Conservation (phyloP, 2,329 filamentous ascomycete species). For the Albifimbria verrucaria region DNA sequence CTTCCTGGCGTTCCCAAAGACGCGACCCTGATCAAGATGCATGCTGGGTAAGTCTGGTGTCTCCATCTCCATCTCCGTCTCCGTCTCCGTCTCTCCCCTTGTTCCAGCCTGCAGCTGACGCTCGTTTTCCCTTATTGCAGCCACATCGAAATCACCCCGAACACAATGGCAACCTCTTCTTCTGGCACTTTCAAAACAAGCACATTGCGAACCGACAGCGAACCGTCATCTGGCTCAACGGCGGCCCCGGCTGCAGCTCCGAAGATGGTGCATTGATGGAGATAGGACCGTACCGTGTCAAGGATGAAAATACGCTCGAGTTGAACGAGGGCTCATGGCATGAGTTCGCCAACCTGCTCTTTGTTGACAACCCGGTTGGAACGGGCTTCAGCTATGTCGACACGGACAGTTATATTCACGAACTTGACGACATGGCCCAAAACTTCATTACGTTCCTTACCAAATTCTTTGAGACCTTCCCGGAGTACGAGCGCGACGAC, state of each 20-base stretch:
- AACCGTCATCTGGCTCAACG: slow-evolving; percentile 95
- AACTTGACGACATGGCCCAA: slow-evolving; percentile 82
- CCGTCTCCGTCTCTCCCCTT: slow-evolving; percentile 5
- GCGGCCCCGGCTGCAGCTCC: slow-evolving; percentile 93
- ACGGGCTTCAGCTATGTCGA: slow-evolving; percentile 96
- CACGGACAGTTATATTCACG: slow-evolving; percentile 79
- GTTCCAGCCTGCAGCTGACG: slow-evolving; percentile 16
- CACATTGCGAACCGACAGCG: slow-evolving; percentile 91
- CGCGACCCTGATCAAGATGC: slow-evolving; percentile 83
- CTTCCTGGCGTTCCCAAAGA: slow-evolving; percentile 79
- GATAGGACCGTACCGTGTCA: slow-evolving; percentile 86
- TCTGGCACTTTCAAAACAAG: slow-evolving; percentile 96
- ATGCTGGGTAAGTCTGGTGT: slow-evolving; percentile 73
- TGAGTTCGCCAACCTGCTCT: slow-evolving; percentile 94
- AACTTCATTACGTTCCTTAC: slow-evolving; percentile 88
- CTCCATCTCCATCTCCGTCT: too few relatives aligned
- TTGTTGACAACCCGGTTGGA: slow-evolving; percentile 95
- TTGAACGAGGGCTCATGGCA: slow-evolving; percentile 97
- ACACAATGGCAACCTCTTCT: slow-evolving; percentile 91
- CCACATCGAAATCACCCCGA: slow-evolving; percentile 86
- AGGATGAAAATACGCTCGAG: slow-evolving; percentile 65
- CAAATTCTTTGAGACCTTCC: slow-evolving; percentile 87
- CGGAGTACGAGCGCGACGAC: slow-evolving; percentile 87
- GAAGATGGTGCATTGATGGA: slow-evolving; percentile 97
- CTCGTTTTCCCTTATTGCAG: slow-evolving; percentile 40